Evolutionary conservation across 495 filamentous ascomycete genomes (phyloP).

Genomic region (Lichina pygmaea): DNA sequence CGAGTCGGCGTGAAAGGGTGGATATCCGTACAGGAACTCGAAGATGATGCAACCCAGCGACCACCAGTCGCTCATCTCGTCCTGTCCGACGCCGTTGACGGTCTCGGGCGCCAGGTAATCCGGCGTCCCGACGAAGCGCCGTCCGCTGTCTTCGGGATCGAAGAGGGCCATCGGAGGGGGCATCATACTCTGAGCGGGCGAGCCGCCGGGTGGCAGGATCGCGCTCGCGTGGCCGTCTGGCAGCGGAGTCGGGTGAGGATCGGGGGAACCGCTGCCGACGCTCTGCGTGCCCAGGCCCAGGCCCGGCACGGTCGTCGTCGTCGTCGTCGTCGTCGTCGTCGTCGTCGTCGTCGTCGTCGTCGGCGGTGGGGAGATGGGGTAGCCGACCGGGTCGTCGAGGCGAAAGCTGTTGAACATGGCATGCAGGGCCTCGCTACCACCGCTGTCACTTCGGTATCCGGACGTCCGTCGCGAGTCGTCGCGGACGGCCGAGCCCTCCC

Average conservation of each 20-base stretch:
- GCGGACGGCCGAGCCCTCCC: slow-evolving; percentile 33
- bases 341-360: not conserved
- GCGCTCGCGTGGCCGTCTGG: slow-evolving; percentile 21
- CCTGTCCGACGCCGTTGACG: slow-evolving; percentile 79
- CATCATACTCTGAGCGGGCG: slow-evolving; percentile 47
- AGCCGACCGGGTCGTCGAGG: slow-evolving; percentile 31
- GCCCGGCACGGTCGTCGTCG: slow-evolving; percentile 15
- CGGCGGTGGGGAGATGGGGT: slow-evolving; percentile 9
- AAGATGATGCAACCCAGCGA: slow-evolving; percentile 93
- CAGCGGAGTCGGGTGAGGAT: slow-evolving; percentile 29
- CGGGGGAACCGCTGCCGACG: slow-evolving; percentile 38
- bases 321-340: slow-evolving; percentile 5
- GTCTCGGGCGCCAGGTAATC: slow-evolving; percentile 96
- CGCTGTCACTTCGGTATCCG: slow-evolving; percentile 75
- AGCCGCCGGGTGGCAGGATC: slow-evolving; percentile 16
- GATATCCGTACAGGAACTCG: slow-evolving; percentile 78
- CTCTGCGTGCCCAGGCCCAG: slow-evolving; percentile 42
- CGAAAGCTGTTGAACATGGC: slow-evolving; percentile 68
- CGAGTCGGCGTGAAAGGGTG: slow-evolving; percentile 74
- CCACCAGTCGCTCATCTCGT: slow-evolving; percentile 99
- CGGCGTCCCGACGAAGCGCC: slow-evolving; percentile 86
- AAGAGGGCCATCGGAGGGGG: slow-evolving; percentile 91
- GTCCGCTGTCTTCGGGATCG: slow-evolving; percentile 78
- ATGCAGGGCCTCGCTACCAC: slow-evolving; percentile 60
- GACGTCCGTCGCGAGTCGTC: slow-evolving; percentile 61